Evolutionary conservation across 805 yeast species (phyloP).

Genomic region (Ogataea corticis): DNA sequence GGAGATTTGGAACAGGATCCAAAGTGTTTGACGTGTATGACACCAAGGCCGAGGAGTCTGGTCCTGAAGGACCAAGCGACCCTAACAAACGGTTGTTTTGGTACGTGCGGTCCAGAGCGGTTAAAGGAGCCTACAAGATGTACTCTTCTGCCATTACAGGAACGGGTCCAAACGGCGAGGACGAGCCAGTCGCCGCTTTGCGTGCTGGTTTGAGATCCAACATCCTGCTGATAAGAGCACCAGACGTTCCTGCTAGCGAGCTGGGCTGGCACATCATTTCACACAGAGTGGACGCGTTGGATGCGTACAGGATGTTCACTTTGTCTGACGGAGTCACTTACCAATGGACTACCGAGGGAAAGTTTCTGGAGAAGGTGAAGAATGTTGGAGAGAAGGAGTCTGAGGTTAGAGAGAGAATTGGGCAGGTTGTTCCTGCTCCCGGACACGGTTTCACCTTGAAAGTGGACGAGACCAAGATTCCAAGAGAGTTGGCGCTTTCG

Average conservation of each 20-base stretch:
- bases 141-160: constrained; percentile 41
- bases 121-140: constrained; percentile 65
- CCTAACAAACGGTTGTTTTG: constrained; percentile 48
- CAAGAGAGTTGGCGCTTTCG: constrained; percentile 58
- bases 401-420: constrained; percentile 66
- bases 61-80: constrained; percentile 43
- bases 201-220: constrained; percentile 65
- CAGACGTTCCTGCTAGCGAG: constrained; percentile 50
- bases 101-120: constrained; percentile 64
- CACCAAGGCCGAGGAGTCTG: constrained; percentile 38
- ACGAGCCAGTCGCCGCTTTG: constrained; percentile 57
- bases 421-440: constrained; percentile 54
- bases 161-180: constrained; percentile 50
- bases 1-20: constrained; percentile 62
- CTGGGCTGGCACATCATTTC: constrained; percentile 64
- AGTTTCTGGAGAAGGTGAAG: constrained; percentile 54
- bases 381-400: constrained; percentile 65
- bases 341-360: constrained; percentile 66
- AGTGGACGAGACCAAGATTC: constrained; percentile 55
- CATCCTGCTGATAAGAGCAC: constrained; percentile 54
- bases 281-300: constrained; percentile 62
- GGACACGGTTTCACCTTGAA: constrained; percentile 53
- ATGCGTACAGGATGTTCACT: constrained; percentile 59
- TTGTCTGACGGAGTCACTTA: constrained; percentile 60
- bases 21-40: constrained; percentile 56